Conservation (phyloP, 2,329 filamentous ascomycete genomes). For the Juglanconis oblonga region DNA sequence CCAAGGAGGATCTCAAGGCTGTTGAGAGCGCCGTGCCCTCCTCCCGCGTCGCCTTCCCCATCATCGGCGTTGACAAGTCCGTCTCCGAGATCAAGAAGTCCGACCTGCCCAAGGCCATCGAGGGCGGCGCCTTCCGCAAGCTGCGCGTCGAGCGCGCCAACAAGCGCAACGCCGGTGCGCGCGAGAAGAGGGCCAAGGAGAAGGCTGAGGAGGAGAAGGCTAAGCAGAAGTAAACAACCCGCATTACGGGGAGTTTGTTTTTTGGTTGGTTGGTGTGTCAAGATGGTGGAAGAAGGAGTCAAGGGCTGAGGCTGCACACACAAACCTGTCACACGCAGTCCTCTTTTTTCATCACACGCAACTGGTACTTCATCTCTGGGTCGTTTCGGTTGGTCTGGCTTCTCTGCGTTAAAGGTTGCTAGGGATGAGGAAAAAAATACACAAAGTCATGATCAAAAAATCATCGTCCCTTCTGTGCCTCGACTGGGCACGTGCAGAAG, state of each 20-base stretch:
- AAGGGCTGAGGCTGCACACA: conserved; percentile 5
- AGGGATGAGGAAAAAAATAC: conserved; percentile 15
- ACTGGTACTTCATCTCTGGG: conserved; percentile 20
- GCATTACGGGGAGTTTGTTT: neutral
- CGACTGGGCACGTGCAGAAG: conserved; percentile 4
- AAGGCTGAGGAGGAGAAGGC: conserved; percentile 78
- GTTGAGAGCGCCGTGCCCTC: conserved; percentile 55
- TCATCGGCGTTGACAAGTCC: conserved; percentile 63
- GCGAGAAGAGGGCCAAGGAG: conserved; percentile 91
- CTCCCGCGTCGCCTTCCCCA: conserved; percentile 64
- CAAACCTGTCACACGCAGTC: neutral
- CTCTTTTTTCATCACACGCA: conserved; percentile 10
- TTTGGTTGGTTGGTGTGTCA: neutral
- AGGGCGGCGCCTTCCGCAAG: conserved; percentile 83
- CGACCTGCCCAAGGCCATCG: conserved; percentile 69
- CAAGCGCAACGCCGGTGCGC: conserved; percentile 74
- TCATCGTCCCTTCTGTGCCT: neutral
- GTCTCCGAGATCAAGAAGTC: conserved; percentile 77
- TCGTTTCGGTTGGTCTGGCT: conserved; percentile 23
- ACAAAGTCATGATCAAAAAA: conserved; percentile 19
- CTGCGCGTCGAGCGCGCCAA: conserved; percentile 83
- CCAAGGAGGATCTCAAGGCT: conserved; percentile 70
- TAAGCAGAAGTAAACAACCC: conserved; percentile 70
- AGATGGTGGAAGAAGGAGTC: conserved; percentile 4
- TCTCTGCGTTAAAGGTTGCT: conserved; percentile 21